Evolutionary conservation across 305 asterid species (phyloP).

Genomic region (Rubia peregrina): DNA sequence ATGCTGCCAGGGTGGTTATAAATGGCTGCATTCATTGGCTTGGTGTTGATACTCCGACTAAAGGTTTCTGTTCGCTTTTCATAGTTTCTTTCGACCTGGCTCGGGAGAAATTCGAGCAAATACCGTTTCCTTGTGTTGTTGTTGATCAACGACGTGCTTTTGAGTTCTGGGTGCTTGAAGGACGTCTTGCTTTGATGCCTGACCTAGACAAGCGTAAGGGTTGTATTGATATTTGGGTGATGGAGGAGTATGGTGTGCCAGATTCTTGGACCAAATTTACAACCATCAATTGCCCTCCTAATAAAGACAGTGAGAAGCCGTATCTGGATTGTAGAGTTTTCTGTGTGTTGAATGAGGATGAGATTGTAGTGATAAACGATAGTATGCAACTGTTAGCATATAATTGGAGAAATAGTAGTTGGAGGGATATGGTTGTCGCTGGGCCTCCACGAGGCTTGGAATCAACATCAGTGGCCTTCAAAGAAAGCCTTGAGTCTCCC

Average conservation of each 20-base stretch:
- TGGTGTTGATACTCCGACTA: neutral
- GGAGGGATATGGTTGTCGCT: neutral
- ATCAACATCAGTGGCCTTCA: neutral
- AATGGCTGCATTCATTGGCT: neutral
- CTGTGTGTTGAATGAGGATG: neutral
- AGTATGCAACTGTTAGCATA: neutral
- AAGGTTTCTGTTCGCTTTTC: neutral
- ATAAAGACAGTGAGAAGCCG: neutral
- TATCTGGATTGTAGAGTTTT: no score
- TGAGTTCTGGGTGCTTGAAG: no score
- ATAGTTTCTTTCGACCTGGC: neutral
- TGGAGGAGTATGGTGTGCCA: neutral
- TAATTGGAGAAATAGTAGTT: neutral
- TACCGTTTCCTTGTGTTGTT: neutral
- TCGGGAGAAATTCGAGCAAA: neutral
- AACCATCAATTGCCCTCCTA: neutral
- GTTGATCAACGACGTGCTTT: neutral
- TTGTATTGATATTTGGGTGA: neutral
- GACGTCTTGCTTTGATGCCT: neutral
- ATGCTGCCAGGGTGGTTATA: neutral
- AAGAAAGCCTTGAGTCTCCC: neutral
- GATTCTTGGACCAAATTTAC: neutral
- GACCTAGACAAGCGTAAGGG: no score
- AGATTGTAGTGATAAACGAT: neutral
- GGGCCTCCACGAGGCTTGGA: neutral